phyloP scores from a whole-genome alignment of 2,329 filamentous ascomycete species.

The Hymenoscyphus linearis region DNA sequence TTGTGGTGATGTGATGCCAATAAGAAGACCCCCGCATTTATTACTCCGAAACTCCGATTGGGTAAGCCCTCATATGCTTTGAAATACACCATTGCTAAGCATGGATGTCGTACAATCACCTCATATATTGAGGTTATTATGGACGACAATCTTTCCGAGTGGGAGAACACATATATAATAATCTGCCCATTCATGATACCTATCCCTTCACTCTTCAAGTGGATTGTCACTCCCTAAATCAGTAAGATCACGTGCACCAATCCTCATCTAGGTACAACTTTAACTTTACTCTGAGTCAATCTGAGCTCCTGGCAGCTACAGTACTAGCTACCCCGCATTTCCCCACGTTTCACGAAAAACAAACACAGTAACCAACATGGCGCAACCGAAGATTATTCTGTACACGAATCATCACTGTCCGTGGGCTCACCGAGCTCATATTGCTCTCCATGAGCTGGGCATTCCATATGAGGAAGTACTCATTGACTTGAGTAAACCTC shows the following conservation, averaged over 20 bases:
- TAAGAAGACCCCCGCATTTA: neutral
- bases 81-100: neutral
- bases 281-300: neutral
- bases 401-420: slow-evolving; percentile 69
- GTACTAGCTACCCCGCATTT: neutral
- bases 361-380: neutral
- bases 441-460: slow-evolving; percentile 60
- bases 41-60: neutral
- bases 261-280: no score
- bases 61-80: neutral
- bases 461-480: slow-evolving; percentile 64
- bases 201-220: neutral
- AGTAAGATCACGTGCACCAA: neutral
- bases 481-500: slow-evolving; percentile 65
- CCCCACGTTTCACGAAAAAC: neutral
- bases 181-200: neutral
- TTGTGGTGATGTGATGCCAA: neutral
- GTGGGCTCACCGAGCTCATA: slow-evolving; percentile 72
- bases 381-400: slow-evolving; percentile 45
- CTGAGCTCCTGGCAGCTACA: neutral
- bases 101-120: neutral
- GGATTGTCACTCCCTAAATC: neutral
- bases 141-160: neutral
- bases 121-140: neutral
- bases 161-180: neutral